Base-by-base conservation (phyloP, 179 eudicot genomes). In the Silene noctiflora region DNA sequence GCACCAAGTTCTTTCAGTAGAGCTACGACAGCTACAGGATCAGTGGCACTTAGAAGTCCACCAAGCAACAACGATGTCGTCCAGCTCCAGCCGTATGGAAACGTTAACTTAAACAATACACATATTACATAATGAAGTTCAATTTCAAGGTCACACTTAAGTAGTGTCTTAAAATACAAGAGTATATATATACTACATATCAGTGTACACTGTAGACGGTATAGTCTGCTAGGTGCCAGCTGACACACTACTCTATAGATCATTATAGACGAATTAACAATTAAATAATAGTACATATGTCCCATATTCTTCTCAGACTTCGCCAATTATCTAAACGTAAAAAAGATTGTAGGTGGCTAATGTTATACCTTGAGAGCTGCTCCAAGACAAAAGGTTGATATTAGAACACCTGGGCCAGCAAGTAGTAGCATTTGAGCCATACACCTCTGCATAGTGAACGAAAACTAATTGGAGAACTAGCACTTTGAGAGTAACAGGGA, bases 21-120 rank as follows among this genome's bases (percentile, higher is more conserved):
- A 73, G 97, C 98, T 17, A 94, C 95, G 78, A 94, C 98, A 67
- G 98, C 98, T 67, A 94, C 97, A 76, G 98, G 98, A 83, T 94
- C 98, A 71, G 98, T 94, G 48, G 98, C 98, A 86, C 98, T 93
- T 72, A 94, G 86, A 85, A 94, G 97, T 65, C 96, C 97, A 42
- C 98, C 98, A 74, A 92, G 97, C 86, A 94, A 83, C 83, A 94
- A 77, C 58, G 97, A 89, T 24, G 93, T 94, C 73, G 86, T 86
- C 98, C 98, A 94, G 81, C 81, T 83, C 98, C 98, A 94, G 79
- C 89, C 79, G 81, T 93, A 94, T 16, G 98, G 98, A 81, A 94
- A 94, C 53, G 85, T 81, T 51, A 88, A 78, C 98, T 94, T 87
- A 77, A 83, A 69, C 33, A 59, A 19, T 3, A 27, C 27, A 79